A percentile compares a stretch with the other conserved stretches of the same genome.
Conservation (phyloP, 2,329 filamentous ascomycete species). For the Colletotrichum musae region DNA sequence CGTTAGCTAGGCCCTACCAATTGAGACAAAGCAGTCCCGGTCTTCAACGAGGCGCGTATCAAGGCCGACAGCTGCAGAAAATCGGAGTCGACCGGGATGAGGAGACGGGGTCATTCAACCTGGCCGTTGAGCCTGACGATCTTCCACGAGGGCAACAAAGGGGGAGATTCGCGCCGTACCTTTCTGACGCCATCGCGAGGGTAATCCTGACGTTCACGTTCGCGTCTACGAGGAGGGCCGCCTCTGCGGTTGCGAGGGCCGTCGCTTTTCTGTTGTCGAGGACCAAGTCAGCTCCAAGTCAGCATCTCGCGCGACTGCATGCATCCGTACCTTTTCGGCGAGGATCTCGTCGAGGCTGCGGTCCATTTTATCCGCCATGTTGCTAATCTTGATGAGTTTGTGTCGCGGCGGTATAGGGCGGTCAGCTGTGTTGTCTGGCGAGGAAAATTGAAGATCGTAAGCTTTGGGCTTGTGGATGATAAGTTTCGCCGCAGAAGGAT, state of each 20-base stretch:
- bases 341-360: conserved; percentile 72
- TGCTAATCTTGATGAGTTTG: conserved; percentile 10
- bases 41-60: conserved; percentile 29
- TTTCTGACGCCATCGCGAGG: conserved; percentile 93
- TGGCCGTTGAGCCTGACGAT: conserved; percentile 30
- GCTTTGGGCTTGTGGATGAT: conserved; percentile 2
- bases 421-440: not conserved
- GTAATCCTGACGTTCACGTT: conserved; percentile 61
- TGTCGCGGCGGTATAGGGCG: not conserved
- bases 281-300: conserved; percentile 27
- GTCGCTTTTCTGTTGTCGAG: conserved; percentile 45
- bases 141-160: not conserved
- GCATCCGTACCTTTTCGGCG: conserved; percentile 60
- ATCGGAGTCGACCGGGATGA: conserved; percentile 43
- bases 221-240: conserved; percentile 38
- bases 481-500: conserved; percentile 27
- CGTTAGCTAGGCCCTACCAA: conserved; percentile 50
- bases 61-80: conserved; percentile 21
- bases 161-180: conserved; percentile 64
- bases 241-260: conserved; percentile 52
- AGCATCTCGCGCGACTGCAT: conserved; percentile 45
- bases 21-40: conserved; percentile 29
- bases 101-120: conserved; percentile 38
- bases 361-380: conserved; percentile 63
- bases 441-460: not conserved